phyloP scores from a whole-genome alignment of 2,329 filamentous ascomycete species.

The Talaromyces rugulosus region DNA sequence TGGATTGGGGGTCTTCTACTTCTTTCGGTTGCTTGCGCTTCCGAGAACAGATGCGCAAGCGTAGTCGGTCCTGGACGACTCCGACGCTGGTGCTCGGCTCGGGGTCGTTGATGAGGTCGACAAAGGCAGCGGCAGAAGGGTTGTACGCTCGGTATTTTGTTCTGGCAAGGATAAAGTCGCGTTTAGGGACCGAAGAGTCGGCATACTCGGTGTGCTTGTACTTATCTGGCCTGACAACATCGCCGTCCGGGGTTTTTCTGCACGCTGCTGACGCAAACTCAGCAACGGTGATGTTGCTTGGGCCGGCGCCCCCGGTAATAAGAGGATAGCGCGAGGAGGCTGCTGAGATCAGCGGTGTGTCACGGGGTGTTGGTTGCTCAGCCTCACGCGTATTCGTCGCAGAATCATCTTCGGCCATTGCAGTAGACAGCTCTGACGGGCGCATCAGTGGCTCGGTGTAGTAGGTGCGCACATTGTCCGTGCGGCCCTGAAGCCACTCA shows the following conservation, averaged over 20 bases:
- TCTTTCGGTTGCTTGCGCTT: conserved; percentile 37
- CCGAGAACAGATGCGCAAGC: conserved; percentile 39
- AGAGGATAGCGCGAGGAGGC: not conserved
- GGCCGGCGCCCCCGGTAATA: not conserved
- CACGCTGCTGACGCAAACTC: conserved; percentile 14
- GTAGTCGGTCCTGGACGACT: conserved; percentile 34
- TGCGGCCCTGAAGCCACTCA: conserved; percentile 59
- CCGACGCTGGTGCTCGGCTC: conserved; percentile 20
- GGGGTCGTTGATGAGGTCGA: conserved; percentile 43
- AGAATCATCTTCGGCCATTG: not conserved
- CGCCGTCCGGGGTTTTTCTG: conserved; percentile 23
- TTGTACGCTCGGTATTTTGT: conserved; percentile 43
- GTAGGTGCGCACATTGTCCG: conserved; percentile 60
- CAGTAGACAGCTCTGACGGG: conserved; percentile 18
- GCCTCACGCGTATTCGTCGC: not conserved
- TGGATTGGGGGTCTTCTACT: conserved; percentile 16
- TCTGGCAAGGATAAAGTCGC: conserved; percentile 41
- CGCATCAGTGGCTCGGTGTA: conserved; percentile 50
- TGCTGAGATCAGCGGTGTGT: not conserved
- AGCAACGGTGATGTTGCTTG: conserved; percentile 7
- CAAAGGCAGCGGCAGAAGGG: conserved; percentile 35
- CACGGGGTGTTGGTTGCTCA: conserved; percentile 1
- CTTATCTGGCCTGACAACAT: conserved; percentile 28
- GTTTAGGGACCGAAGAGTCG: conserved; percentile 19
- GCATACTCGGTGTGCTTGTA: conserved; percentile 39